Evolutionary conservation across 805 yeast species (phyloP), one percentile per base, ranked within the genome.

Genomic region (Starmerella vaccinii): DNA sequence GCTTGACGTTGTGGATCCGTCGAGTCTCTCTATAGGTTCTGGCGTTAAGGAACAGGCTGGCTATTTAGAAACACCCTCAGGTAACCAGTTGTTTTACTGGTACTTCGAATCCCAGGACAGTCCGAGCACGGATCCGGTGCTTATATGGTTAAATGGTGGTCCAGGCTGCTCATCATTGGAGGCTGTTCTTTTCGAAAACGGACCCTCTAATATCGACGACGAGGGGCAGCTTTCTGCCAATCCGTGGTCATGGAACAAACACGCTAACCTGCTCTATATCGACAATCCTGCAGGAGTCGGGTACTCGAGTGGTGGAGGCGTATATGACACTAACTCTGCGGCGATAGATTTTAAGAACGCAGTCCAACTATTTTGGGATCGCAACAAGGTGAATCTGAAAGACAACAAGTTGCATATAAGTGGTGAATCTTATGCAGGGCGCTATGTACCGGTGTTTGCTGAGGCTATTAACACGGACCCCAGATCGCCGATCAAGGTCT

Each of bases 211-310:
- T 13, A 78, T 90, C 52, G 65, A 76, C 38, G 75, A 78, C 34
- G 67, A 83, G 58, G 34, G 29, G 16, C 76, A 78, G 60, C 88
- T 94, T n/a, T 75, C 76, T 27, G 71, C 68, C 65, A 90, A 90
- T 68, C 90, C 92, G 19, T 71, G 78, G 68, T 82, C 95, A 1
- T 90, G 97, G 97, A 90, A 89, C 68, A 71, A 74, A 59, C 85
- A 88, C 62, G 97, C 97, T 19, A 78, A 89, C 27, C 86, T 90
- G 21, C 82, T 90, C 56, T 90, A 83, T 71, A 74, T 90, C 54
- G 97, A 90, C 66, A 97, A 90, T 68, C 97, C 97, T 4, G 84
- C 89, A 40, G 84, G 84, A 49, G 95, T 85, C 30, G 97, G 97
- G 16, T 90, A 78, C 68, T 87, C 96, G 0, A 82, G 83, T 65